Conservation (phyloP, 73 alveolate species). For the Vitrella brassicaformis region DNA sequence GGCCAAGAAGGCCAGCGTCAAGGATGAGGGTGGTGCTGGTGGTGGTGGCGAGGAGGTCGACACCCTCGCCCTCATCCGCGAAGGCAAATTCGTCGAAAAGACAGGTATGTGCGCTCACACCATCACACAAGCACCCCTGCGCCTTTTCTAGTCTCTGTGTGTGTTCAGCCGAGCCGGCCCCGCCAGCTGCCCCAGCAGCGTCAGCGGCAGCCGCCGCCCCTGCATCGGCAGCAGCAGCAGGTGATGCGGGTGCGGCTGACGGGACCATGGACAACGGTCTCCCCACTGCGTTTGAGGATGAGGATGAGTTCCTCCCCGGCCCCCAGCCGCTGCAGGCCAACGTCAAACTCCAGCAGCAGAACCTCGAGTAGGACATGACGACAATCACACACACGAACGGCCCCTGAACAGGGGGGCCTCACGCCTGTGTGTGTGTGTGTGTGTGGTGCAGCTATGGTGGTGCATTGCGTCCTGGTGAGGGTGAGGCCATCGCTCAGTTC, state of each 20-base stretch:
- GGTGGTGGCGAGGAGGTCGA: neutral
- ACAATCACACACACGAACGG: neutral
- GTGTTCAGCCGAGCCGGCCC: too few relatives aligned
- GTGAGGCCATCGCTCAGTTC: conserved; percentile 26
- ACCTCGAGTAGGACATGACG: neutral
- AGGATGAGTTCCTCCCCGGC: too few relatives aligned
- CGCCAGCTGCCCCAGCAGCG: too few relatives aligned
- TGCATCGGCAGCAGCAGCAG: too few relatives aligned
- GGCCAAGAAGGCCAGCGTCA: neutral
- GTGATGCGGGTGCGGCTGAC: too few relatives aligned
- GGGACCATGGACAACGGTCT: neutral
- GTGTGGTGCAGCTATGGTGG: neutral
- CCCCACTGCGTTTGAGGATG: neutral
- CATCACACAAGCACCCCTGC: too few relatives aligned
- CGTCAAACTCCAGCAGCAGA: too few relatives aligned
- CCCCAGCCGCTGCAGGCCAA: too few relatives aligned
- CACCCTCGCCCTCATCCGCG: too few relatives aligned
- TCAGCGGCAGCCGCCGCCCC: too few relatives aligned
- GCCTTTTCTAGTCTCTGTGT: neutral
- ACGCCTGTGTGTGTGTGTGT: neutral
- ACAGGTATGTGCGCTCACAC: too few relatives aligned
- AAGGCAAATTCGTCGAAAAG: too few relatives aligned
- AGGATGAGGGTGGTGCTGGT: neutral
- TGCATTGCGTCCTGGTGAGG: neutral
- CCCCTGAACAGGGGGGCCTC: neutral